Base-by-base conservation (phyloP, 1,284 basidiomycete genomes). In the Rhodotorula sp. region DNA sequence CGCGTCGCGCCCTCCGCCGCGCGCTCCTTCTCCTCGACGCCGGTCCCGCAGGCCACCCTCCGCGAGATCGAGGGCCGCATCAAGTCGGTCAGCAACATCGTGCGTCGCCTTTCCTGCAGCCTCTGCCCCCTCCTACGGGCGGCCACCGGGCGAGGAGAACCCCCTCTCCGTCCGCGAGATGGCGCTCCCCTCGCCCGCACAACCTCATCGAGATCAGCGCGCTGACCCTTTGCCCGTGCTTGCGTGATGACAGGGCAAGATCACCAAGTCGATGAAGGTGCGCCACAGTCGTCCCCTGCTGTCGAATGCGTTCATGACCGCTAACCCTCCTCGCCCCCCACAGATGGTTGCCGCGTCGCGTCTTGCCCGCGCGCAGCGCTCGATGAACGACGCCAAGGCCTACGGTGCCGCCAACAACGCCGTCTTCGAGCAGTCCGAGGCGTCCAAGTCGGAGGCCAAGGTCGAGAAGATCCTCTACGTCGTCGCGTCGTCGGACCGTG, bases 401-500 rank as follows among this genome's bases (percentile, higher is more conserved):
- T 99, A 98, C 84, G 97, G 97, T 79, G 62, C 93, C 82, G 83
- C 90, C 46, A 78, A 82, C 73, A 73, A 80, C 57, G 84, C 88
- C 60, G 83, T 77, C 59, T 77, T 70, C 32, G 74, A 77, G 50
- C 76, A 77, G 66, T 77, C 74, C 50, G 69, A 77, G 60, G 76
- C 70, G 22, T 64, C 70, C 65, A 74, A 77, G 69, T 66, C 71
- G 22, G 76, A 77, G 68, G 59, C 69, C 65, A 72, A 74, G 70
- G 71, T 74, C 34, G 73, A 76, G 79, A 89, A 88, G 84, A 90
- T 91, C 81, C 90, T 97, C 78, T 92, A 95, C 85, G 83, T 99
- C 78, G 91, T 95, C 82, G 84, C 96, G 80, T 97, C 96, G 61
- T 98, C 95, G 70, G 96, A 99, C 89, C 96, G 97, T 86, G 96